Evolutionary conservation across 306 rosid genomes (phyloP).

Genomic region (Biancaea sappan): DNA sequence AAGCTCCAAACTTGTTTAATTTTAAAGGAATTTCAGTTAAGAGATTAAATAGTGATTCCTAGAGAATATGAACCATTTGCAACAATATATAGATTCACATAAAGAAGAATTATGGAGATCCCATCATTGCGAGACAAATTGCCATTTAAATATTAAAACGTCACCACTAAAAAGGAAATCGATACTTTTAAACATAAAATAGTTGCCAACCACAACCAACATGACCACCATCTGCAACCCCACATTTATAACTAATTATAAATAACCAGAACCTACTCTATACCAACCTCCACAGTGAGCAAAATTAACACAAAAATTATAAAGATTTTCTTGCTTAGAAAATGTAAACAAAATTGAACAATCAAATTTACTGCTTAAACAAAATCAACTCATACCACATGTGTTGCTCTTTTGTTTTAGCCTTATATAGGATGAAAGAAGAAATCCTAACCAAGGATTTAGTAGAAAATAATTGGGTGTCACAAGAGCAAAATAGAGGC

Average conservation of each 20-base stretch:
- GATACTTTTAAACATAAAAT: conserved; percentile 63
- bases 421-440: background rate
- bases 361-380: background rate
- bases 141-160: conserved; percentile 27
- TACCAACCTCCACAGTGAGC: conserved; percentile 6
- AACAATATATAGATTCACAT: conserved; percentile 27
- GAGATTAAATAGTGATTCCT: too few species aligned
- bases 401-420: background rate
- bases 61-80: too few species aligned
- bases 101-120: conserved; percentile 37
- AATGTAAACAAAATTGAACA: background rate
- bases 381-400: background rate
- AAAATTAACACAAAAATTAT: conserved; percentile 24
- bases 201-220: conserved; percentile 58
- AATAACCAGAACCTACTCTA: conserved; percentile 17
- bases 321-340: conserved; percentile 19
- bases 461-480: conserved; percentile 6
- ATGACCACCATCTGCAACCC: conserved; percentile 38
- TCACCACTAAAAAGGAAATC: conserved; percentile 59
- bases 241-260: conserved; percentile 4
- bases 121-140: conserved; percentile 26
- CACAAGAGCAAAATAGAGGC: conserved; percentile 7
- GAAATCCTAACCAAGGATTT: background rate
- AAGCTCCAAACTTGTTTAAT: too few species aligned
- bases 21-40: too few species aligned